Base-by-base conservation (phyloP, 2,329 filamentous ascomycete species). In the Exophiala viscosa region DNA sequence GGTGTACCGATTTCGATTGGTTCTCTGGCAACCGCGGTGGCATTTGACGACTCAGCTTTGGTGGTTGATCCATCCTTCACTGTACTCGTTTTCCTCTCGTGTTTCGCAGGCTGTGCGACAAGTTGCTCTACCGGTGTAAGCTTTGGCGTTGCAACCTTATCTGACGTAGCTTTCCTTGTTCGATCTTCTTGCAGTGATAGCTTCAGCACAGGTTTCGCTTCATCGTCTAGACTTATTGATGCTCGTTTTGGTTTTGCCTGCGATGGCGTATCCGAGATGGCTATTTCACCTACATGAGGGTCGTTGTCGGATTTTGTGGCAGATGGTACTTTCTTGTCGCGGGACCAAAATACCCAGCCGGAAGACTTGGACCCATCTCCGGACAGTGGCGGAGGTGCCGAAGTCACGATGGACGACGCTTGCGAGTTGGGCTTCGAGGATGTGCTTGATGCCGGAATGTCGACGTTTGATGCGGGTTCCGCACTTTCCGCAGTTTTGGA, bases 31-130 rank as follows among this genome's bases (percentile, higher is more conserved):
- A 57, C 54, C 11, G 59, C 55, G 14, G 57, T 66, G 67, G 59
- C 51, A 48, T 46, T 52, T 52, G 60, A 31, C 46, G 49, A 60
- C 52, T 60, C 49, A 28, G 38, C 46, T 50, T 59, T 60, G 31
- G 50, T 52, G n/a, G 54, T 54, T 14, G 50, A 28, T 28, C 45
- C 47, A 17, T 53, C 35, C 7, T 45, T 47, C n/a, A 67, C 67
- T n/a, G 68, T 65, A 15, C 57, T 61, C 2, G 60, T 56, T 52
- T 72, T 69, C 18, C 66, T 58, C 20, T 59, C 39, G 17, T 59
- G 45, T 1, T 60, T 32, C 5, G 63, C 56, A n/a, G 61, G 58
- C 11, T 55, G 50, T 15, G 32, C 5, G n/a, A n/a, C n/a, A n/a
- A n/a, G n/a, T 10, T 51, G 39, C 33, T 49, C 50, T 13, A 44